Evolutionary conservation across 306 rosid species (phyloP), one percentile per base, ranked within the genome.

Genomic region (Vigna nakashimae): DNA sequence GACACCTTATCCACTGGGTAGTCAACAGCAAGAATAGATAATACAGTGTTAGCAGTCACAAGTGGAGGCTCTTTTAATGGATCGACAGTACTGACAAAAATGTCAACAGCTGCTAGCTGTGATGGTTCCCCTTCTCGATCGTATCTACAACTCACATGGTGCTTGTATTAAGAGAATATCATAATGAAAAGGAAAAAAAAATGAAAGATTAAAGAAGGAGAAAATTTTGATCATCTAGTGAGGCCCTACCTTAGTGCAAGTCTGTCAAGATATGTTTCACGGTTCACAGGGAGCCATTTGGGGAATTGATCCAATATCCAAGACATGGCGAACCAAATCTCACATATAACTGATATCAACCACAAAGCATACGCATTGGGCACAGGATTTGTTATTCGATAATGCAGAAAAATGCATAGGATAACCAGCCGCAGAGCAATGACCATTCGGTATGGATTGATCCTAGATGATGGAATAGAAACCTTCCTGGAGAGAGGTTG

Each of bases 241-340:
- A 75, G 38, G 18, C 17, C 77, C 32, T 59, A 92, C 96, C 98
- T 87, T 75, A 92, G 78, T 68, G 96, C 87, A 77, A 92, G 98
- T 74, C 98, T 90, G 73, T 92, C 98, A 34, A 92, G 92, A 89
- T 92, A 92, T 71, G 98, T 92, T 75, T 92, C 96, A 60, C 98
- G 98, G 82, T 92, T 92, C 36, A 92, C 90, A 50, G 98, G 96
- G 40, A 89, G 87, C 98, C 98, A 92, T 82, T 92, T 92, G 0
- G 94, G 98, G 75, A 92, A 90, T 75, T 92, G 98, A 92, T 92
- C 98, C 45, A 92, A 83, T 63, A 92, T 92, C 98, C 98, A 92
- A 68, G 98, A 92, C 2, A 92, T 85, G 34, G 98, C 98, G 66
- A 92, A 92, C 98, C 98, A 92, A 77, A 92, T 88, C 94, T 92